phyloP scores from a whole-genome alignment of 73 alveolate species.

The Symbiodinium pilosum region DNA sequence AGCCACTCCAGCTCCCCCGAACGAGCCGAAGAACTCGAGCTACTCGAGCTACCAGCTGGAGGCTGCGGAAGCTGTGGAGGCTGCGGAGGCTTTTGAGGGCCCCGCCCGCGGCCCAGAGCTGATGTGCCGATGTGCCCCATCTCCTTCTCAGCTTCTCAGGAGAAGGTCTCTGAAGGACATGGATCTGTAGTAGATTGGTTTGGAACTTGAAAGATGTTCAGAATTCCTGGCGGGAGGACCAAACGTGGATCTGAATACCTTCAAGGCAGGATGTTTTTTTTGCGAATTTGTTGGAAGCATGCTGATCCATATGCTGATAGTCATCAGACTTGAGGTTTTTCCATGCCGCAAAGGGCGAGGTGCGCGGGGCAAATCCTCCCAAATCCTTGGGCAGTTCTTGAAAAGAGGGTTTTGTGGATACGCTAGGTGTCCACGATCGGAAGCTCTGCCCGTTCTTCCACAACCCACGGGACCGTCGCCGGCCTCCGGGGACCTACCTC shows the following conservation, averaged over 20 bases:
- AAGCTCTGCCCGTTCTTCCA: constrained; percentile 85
- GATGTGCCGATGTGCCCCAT: background rate
- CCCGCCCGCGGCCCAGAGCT: background rate
- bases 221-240: no score
- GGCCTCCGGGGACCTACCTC: constrained; percentile 55
- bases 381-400: no score
- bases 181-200: no score
- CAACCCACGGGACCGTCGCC: constrained; percentile 93
- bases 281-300: background rate
- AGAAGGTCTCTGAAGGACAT: background rate
- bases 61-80: background rate
- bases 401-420: no score
- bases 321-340: constrained; percentile 29
- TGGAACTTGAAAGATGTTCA: no score
- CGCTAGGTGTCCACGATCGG: constrained; percentile 94
- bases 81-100: background rate
- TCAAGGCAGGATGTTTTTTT: constrained; percentile 67
- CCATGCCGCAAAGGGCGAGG: constrained; percentile 92
- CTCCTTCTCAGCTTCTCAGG: background rate
- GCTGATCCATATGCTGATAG: background rate
- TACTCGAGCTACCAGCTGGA: no score
- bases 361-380: background rate
- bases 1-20: no score
- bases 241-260: constrained; percentile 70
- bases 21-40: no score